phyloP scores from a whole-genome alignment of 768 basidiomycete genomes.

The Serendipita sp. region DNA sequence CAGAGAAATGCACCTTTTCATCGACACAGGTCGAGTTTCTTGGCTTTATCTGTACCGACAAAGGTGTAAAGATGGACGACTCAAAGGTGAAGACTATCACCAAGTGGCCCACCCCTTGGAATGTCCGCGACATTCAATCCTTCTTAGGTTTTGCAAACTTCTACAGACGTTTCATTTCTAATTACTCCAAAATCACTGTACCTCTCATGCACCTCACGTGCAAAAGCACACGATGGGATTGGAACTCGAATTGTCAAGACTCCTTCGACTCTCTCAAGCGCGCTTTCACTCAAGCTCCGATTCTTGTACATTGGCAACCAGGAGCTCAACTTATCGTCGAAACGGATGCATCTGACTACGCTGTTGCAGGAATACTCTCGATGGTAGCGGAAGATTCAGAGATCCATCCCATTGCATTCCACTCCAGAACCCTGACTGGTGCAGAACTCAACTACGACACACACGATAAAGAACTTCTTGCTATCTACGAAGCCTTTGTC shows the following conservation, averaged over 20 bases:
- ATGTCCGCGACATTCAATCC: constrained; percentile 19
- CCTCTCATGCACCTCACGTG: constrained; percentile 19
- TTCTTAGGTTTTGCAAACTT: constrained; percentile 23
- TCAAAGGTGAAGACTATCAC: constrained; percentile 19
- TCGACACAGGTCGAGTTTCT: constrained; percentile 15
- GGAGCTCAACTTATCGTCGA: constrained; percentile 10
- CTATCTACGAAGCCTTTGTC: constrained; percentile 24
- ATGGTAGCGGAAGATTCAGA: constrained; percentile 5
- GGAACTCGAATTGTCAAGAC: constrained; percentile 7
- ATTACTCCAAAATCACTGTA: constrained; percentile 22
- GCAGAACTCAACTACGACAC: constrained; percentile 33
- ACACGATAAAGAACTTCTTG: constrained; percentile 35
- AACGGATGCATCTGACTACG: constrained; percentile 21
- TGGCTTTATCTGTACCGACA: constrained; percentile 7
- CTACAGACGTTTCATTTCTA: constrained; percentile 21
- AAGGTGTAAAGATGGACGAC: constrained; percentile 20
- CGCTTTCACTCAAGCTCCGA: constrained; percentile 16
- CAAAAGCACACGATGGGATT: constrained; percentile 17
- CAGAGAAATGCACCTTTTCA: constrained; percentile 18
- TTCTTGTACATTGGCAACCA: constrained; percentile 23
- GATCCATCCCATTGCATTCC: constrained; percentile 26
- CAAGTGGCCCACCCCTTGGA: constrained; percentile 19
- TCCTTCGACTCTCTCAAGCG: constrained; percentile 22
- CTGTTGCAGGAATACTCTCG: constrained; percentile 18
- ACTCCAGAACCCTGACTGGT: constrained; percentile 19